Base-by-base conservation (phyloP, 176 grass and related monocot species). In the Saccharum spontaneum region DNA sequence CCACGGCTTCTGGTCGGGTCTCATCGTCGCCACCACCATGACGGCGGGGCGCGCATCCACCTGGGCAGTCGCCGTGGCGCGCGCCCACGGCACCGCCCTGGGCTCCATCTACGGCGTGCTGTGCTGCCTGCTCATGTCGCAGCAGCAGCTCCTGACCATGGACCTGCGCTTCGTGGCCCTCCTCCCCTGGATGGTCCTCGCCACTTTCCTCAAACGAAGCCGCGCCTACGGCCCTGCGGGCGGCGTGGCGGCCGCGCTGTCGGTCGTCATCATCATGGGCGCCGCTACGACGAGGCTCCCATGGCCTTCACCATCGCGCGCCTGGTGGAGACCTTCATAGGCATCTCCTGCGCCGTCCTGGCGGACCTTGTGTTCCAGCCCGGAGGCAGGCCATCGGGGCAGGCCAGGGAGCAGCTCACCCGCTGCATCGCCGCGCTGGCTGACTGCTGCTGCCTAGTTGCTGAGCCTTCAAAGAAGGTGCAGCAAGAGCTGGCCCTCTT, bases 21-120 rank as follows among this genome's bases (percentile, higher is more conserved):
- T 97, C 30, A 91, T 89, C 11, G 95, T 97, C 6, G 95, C 95
- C 71, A 97, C 88, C 61, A 97, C 95, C 45, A 91, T 94, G 73
- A 57, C 84, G 10, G 40, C 79, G 4, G 79, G 73, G 7, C 86
- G 92, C 30, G 81, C 94, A 16, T 90, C 90, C 22, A 97, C 92
- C 0, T 97, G 93, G 84, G 86, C 76, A 10, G 49, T 88, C 1
- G 88, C 84, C 34, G 76, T 86, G 28, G 66, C 90, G 7, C 89
- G 95, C 5, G 92, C 92, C 0, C 95, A 94, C 40, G 92, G 95
- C 44, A 93, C 95, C 0, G 70, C 90, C 9, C 52, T 97, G 17
- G 92, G 95, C 16, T 94, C 95, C 34, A 69, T 94, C 26, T 97
- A 91, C 20, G 95, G 88, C 44, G 89, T 86, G 28, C 73, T 97